phyloP scores from a whole-genome alignment of 2,329 filamentous ascomycete species.

The Plectosphaerella cucumerina region DNA sequence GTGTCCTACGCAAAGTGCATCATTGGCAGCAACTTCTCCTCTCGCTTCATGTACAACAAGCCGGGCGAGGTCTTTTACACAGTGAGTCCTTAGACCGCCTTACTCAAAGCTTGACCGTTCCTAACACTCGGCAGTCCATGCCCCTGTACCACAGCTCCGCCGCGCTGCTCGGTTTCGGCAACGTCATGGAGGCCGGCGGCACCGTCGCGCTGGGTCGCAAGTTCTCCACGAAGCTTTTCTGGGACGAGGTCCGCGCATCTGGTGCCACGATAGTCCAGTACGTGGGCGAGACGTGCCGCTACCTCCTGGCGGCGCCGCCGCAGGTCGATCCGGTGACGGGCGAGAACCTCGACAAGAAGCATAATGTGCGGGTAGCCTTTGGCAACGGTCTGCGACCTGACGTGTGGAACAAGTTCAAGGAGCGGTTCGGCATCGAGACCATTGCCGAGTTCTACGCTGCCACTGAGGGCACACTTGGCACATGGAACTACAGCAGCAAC shows the following conservation, averaged over 20 bases:
- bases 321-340: slow-evolving; percentile 60
- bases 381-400: slow-evolving; percentile 85
- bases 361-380: slow-evolving; percentile 70
- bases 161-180: slow-evolving; percentile 62
- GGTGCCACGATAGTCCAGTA: slow-evolving; percentile 78
- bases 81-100: too few species aligned
- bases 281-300: slow-evolving; percentile 82
- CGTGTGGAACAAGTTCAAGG: slow-evolving; percentile 79
- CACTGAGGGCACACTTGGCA: slow-evolving; percentile 66
- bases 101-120: too few species aligned
- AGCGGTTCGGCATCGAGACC: slow-evolving; percentile 70
- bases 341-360: slow-evolving; percentile 65
- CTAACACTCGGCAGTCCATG: slow-evolving; percentile 58
- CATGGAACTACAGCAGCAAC: slow-evolving; percentile 72
- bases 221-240: slow-evolving; percentile 75
- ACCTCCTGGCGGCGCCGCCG: slow-evolving; percentile 66
- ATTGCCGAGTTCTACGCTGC: slow-evolving; percentile 80
- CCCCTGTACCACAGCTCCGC: slow-evolving; percentile 85
- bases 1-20: slow-evolving; percentile 68
- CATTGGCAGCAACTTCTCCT: slow-evolving; percentile 47
- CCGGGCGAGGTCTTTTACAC: slow-evolving; percentile 70
- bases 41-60: slow-evolving; percentile 53
- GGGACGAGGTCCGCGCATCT: slow-evolving; percentile 67
- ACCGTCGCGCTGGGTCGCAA: slow-evolving; percentile 71
- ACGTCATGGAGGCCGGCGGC: slow-evolving; percentile 54